Evolutionary conservation across 108 stramenopile species (phyloP).

Genomic region (Skeletonema marinoi): DNA sequence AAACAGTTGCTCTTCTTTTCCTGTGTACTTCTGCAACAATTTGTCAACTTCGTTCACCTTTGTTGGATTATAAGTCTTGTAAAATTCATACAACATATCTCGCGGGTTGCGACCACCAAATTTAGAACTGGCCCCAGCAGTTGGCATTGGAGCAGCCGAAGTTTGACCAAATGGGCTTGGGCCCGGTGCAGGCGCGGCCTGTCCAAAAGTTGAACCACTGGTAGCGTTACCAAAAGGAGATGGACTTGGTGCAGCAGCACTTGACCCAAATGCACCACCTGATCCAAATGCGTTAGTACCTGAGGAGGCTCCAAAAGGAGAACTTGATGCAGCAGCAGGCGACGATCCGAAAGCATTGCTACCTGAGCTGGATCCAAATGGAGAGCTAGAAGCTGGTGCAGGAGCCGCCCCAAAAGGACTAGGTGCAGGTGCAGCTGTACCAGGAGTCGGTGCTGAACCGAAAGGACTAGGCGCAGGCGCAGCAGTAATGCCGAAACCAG

Average conservation of each 20-base stretch:
- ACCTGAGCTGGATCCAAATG: constrained; percentile 17
- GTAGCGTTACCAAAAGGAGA: neutral
- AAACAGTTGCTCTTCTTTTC: constrained; percentile 83
- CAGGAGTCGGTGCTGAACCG: neutral
- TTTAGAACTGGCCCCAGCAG: constrained; percentile 10
- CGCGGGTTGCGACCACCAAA: constrained; percentile 66
- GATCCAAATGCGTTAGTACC: neutral
- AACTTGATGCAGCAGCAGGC: neutral
- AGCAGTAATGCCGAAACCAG: neutral
- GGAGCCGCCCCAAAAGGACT: neutral
- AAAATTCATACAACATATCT: constrained; percentile 72
- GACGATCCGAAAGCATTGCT: constrained; percentile 11
- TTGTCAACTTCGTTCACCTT: constrained; percentile 84
- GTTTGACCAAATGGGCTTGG: constrained; percentile 20
- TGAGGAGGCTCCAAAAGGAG: constrained; percentile 9
- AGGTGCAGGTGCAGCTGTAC: neutral
- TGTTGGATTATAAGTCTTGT: constrained; percentile 74
- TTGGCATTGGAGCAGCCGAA: constrained; percentile 9
- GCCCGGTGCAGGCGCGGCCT: neutral
- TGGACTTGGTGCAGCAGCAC: neutral
- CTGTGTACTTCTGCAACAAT: constrained; percentile 75
- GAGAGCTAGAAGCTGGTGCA: constrained; percentile 12
- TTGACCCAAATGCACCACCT: constrained; percentile 6
- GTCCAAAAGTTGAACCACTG: constrained; percentile 4
- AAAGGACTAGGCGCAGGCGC: neutral